Base-by-base conservation (phyloP, 169 alveolate genomes). In the Sarcocystis neurona region DNA sequence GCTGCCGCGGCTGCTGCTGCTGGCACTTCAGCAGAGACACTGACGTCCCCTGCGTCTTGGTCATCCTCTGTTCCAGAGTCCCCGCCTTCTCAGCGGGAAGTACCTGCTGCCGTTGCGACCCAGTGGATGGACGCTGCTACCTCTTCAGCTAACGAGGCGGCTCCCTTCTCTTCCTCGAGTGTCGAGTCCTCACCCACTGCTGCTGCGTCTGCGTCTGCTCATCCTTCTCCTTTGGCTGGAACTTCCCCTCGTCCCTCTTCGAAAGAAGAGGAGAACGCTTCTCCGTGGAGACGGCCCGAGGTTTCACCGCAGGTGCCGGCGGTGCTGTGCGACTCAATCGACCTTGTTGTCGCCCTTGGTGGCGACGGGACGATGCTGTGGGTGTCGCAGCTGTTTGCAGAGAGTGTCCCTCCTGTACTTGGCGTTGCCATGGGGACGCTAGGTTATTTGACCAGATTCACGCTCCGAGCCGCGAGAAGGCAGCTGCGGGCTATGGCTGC, bases 321-420 rank as follows among this genome's bases (percentile, higher is more conserved):
- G 39, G 63, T n/a, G 30, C 20, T 79, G 53, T 15, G 87, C 41
- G 87, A 48, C 3, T n/a, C 77, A 3, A 56, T 97, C 23, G 96
- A 97, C 43, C 93, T 95, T 32, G 95, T 97, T 1, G 92, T 97
- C 39, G 95, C 97, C n/a, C 90, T 97, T 0, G 99, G 99, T 34
- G 99, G 99, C 1, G 99, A 98, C 89, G 99, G 99, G 3, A 97
- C 99, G 39, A 94, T 97, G 44, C 91, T 98, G 68, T 95, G 97
- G 94, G 97, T 97, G 2, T 95, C 96, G 18, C 94, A 94, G 84
- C 91, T 96, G 86, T 97, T 97, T 89, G 94, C 91, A 53, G 80
- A 91, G 8, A 87, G 84, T 27, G 94, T 95, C 15, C 97, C 97
- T 23, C 97, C 97, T 10, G 96, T 95, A 27, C 47, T 95, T 48